phyloP scores from a whole-genome alignment of 1,284 basidiomycete species.

The Microbotryum intermedium region DNA sequence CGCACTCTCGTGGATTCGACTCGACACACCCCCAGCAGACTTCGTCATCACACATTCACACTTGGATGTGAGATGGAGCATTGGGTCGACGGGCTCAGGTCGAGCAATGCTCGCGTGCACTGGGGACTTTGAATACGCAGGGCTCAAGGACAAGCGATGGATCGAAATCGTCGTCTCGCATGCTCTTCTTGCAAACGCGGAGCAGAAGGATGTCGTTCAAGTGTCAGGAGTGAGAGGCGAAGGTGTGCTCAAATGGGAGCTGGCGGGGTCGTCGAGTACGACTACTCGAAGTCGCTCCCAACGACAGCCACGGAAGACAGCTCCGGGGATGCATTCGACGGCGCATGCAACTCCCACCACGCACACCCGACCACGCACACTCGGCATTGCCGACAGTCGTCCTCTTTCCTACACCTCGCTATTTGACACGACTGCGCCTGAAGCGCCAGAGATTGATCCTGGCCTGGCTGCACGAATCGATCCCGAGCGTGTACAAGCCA shows the following conservation, averaged over 20 bases:
- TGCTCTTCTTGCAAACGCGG: background rate
- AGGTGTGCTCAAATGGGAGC: too few relatives aligned
- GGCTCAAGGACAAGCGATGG: conserved; percentile 14
- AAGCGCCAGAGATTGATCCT: conserved; percentile 6
- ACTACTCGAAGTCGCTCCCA: too few relatives aligned
- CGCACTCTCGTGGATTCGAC: conserved; percentile 8
- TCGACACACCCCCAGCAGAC: background rate
- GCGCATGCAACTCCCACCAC: too few relatives aligned
- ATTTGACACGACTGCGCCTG: conserved; percentile 21
- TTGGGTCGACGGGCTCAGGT: background rate
- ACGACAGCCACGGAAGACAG: too few relatives aligned
- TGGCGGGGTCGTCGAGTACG: too few relatives aligned
- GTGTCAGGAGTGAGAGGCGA: background rate
- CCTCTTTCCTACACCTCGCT: conserved; percentile 14
- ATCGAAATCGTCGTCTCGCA: background rate
- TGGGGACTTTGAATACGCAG: conserved; percentile 2
- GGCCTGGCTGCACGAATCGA: background rate
- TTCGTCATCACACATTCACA: background rate
- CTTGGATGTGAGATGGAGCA: conserved; percentile 5
- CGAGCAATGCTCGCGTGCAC: background rate
- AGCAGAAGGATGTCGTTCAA: background rate
- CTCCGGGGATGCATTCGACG: too few relatives aligned
- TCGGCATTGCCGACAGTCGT: background rate
- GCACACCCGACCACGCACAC: too few relatives aligned
- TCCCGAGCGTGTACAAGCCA: background rate